Evolutionary conservation across 768 basidiomycete genomes (phyloP).

Genomic region (Holtermanniella nyarrowii): DNA sequence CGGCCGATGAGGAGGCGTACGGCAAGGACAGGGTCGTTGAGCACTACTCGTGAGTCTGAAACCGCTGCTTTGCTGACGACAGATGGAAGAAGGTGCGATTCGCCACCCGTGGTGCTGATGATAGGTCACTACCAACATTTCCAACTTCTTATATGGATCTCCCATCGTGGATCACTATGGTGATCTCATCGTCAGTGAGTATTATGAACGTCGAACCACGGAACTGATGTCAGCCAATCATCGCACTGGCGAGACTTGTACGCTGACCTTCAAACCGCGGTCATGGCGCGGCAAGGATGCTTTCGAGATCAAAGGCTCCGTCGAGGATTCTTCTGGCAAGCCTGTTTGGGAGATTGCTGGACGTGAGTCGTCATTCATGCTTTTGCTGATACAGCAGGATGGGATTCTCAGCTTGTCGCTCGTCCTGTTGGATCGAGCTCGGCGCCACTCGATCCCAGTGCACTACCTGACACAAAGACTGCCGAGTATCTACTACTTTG

Average conservation of each 20-base stretch:
- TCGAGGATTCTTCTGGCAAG: conserved; percentile 55
- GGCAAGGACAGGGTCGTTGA: conserved; percentile 54
- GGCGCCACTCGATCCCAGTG: conserved; percentile 17
- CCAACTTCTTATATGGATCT: conserved; percentile 83
- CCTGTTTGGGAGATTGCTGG: conserved; percentile 82
- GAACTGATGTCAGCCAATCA: conserved; percentile 65
- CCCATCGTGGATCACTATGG: conserved; percentile 89
- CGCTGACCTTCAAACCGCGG: conserved; percentile 88
- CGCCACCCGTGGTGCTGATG: no score
- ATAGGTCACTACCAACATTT: conserved; percentile 46
- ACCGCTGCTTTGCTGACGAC: not conserved
- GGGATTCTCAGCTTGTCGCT: conserved; percentile 90
- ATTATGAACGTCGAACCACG: not conserved
- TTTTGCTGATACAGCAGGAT: conserved; percentile 39
- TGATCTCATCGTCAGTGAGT: conserved; percentile 69
- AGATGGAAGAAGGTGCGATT: conserved; percentile 76
- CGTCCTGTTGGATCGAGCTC: conserved; percentile 54
- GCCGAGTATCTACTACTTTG: conserved; percentile 77
- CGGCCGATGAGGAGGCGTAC: conserved; percentile 24
- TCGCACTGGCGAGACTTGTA: conserved; percentile 73
- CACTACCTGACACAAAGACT: conserved; percentile 41
- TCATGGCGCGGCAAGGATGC: conserved; percentile 90
- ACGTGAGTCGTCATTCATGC: conserved; percentile 40
- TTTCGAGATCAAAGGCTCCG: conserved; percentile 80
- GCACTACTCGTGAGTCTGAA: conserved; percentile 51